Evolutionary conservation across 2,329 filamentous ascomycete genomes (phyloP), one percentile per base, ranked within the genome.

Genomic region (Xylariaceae sp.): DNA sequence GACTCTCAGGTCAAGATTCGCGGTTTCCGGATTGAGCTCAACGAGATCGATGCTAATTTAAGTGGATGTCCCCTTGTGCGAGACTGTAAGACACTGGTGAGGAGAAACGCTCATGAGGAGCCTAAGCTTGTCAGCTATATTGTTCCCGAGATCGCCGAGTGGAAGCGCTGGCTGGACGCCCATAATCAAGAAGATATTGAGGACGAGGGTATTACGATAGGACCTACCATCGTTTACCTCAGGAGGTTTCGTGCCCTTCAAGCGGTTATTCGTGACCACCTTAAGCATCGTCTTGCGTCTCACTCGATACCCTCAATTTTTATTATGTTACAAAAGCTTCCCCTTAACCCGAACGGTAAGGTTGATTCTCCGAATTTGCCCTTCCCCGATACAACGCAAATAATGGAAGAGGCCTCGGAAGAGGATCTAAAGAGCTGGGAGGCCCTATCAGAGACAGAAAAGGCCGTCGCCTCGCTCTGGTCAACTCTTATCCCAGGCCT

Each of bases 1-100:
- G 93, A 97, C 67, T 83, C 88, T 62, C 93, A 97, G 70, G 90
- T 97, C 76, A 99, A 97, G 78, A 93, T 97, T 61, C 88, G 94
- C 55, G 93, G 93, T 1, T 97, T 97, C 80, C 83, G 93, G 57
- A 96, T 99, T 62, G 94, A 99, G 74, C 85, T 97, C 39, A 88
- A 88, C 59, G 94, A 97, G 62, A 97, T 97, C 62, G 92, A 97
- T 71, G 88, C 81, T 35, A 87, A 96, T 70, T 76, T 97, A 40
- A 88, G 85, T 48, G 81, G 85, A 37, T 84, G 90, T 72, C 85
- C 83, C 1, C 74, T 95, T 20, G 83, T 97, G 20, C 82, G 91
- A 33, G 93, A 97, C 61, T 91, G 89, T 72, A 86, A 91, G 62
- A 97, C 93, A 0, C 76, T 97, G 2, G 84, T 97, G 3, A 84